Evolutionary conservation across 345 rosid genomes (phyloP).

Genomic region (Populus deltoides): DNA sequence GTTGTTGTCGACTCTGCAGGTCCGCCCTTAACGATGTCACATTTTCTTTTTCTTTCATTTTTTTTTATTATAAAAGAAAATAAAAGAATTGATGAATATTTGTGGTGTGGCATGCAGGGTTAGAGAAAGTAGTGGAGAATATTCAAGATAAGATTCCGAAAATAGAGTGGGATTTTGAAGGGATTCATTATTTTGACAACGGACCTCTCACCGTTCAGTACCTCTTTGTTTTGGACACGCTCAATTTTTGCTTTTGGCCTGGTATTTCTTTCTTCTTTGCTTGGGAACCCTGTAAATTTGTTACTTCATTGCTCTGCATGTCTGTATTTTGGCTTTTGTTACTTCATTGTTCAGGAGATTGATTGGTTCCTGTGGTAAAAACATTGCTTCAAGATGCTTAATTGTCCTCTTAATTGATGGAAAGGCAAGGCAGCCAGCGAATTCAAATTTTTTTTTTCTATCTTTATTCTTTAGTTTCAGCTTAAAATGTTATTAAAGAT

Average conservation of each 20-base stretch:
- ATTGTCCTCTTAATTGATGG: too few species aligned
- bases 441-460: not conserved
- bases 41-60: not conserved
- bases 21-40: not conserved
- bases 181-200: conserved; percentile 71
- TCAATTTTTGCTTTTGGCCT: conserved; percentile 87
- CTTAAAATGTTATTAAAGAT: not conserved
- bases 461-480: not conserved
- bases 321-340: too few species aligned
- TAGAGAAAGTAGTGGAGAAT: conserved; percentile 57
- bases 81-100: not conserved
- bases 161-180: conserved; percentile 80
- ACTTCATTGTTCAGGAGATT: too few species aligned
- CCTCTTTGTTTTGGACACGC: conserved; percentile 71
- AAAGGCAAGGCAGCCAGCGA: not conserved
- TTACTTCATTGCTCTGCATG: too few species aligned
- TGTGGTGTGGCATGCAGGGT: conserved; percentile 34
- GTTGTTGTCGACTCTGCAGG: conserved; percentile 51
- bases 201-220: conserved; percentile 76
- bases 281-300: not conserved
- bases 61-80: too few species aligned
- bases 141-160: conserved; percentile 51
- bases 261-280: conserved; percentile 32
- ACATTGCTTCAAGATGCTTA: too few species aligned
- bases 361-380: too few species aligned